Base-by-base conservation (phyloP, 2,329 filamentous ascomycete species). In the Aspergillus sp. region DNA sequence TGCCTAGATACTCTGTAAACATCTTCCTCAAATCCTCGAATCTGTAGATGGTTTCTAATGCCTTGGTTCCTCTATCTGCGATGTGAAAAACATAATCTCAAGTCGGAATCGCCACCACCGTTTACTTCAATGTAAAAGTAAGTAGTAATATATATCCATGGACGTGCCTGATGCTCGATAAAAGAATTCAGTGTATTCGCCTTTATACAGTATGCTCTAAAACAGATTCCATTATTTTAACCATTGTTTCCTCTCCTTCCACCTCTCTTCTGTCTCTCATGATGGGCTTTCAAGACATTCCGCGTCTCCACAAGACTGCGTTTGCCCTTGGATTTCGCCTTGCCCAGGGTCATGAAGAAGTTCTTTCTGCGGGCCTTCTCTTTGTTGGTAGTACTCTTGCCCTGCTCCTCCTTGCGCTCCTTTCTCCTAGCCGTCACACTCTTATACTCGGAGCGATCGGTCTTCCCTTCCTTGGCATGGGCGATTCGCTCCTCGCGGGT, bases 351-450 rank as follows among this genome's bases (percentile, higher is more conserved):
- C 94, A 99, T 99, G 65, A 99, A 71, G 75, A 99, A 95, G 73
- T 99, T 99, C 88, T 99, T 99, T 82, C 90, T 90, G 62, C 93
- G 81, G 40, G 89, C 85, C 83, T 99, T 99, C 79, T 99, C 94
- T 77, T 89, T 89, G 76, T 99, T 99, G 60, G 93, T 97, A 35
- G 90, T 92, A 70, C 89, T 95, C 85, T 97, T 97, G 65, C 94
- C 94, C 74, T 91, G 84, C 2, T 85, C 81, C 64, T 87, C 84
- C 82, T 95, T 95, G 80, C 92, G 90, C 70, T 90, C 85, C 79
- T 90, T 90, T 65, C 89, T 82, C 68, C 89, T 86, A 14, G 91
- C 91, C 58, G 90, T 86, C 49, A 89, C 94, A 57, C 85, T 89
- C 77, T 93, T 91, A 77, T 96, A 91, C 70, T 94, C 86, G 47